These are phyloP conservation scores for Cutaneotrichosporon spelunceum DNA, from an alignment of 1,284 basidiomycete genomes.

Conservation along the genomic window DNA sequence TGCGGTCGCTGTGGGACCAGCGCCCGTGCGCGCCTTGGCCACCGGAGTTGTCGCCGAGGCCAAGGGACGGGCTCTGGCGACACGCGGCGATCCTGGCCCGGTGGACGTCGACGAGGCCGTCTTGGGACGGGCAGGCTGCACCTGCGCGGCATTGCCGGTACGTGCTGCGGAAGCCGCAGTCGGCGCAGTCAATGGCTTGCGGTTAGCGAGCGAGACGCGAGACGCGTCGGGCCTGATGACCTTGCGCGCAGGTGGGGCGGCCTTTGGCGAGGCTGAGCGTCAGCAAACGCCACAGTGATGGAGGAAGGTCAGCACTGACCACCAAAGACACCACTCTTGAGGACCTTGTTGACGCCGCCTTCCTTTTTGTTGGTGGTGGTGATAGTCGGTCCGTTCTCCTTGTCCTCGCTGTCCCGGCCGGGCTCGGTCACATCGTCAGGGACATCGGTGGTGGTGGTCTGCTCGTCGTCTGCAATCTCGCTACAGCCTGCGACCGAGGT, in stretches of 20 bases:
- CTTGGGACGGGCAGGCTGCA: slow-evolving; percentile 16
- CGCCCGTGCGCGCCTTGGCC: slow-evolving; percentile 14
- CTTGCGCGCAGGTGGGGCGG: slow-evolving; percentile 9
- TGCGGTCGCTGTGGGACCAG: slow-evolving; percentile 5
- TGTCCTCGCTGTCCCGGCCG: slow-evolving; percentile 7
- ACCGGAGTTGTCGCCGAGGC: slow-evolving; percentile 12
- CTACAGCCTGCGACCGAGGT: neutral
- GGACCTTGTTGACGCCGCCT: slow-evolving; percentile 43
- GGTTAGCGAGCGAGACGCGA: slow-evolving; percentile 20
- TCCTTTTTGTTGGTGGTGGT: slow-evolving; percentile 13
- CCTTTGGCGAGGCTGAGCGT: slow-evolving; percentile 17
- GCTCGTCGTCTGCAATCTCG: slow-evolving; percentile 5
- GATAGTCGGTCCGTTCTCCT: slow-evolving; percentile 14
- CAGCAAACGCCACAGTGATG: neutral
- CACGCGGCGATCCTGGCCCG: slow-evolving; percentile 18
- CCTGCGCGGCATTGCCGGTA: slow-evolving; percentile 2
- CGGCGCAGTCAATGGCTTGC: slow-evolving; percentile 26
- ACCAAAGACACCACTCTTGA: slow-evolving; percentile 47
- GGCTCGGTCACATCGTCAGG: slow-evolving; percentile 3
- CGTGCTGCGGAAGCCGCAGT: slow-evolving; percentile 23
- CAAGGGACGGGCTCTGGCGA: slow-evolving; percentile 11
- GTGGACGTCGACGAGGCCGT: slow-evolving; percentile 21
- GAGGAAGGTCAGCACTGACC: slow-evolving; percentile 26
- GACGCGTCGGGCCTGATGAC: slow-evolving; percentile 11
- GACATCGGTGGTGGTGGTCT: slow-evolving; percentile 9